Percentiles rank a stretch among this genome's conserved stretches.
Evolutionary conservation across 257 asterid genomes (phyloP).

Genomic region (Solanum etuberosum): DNA sequence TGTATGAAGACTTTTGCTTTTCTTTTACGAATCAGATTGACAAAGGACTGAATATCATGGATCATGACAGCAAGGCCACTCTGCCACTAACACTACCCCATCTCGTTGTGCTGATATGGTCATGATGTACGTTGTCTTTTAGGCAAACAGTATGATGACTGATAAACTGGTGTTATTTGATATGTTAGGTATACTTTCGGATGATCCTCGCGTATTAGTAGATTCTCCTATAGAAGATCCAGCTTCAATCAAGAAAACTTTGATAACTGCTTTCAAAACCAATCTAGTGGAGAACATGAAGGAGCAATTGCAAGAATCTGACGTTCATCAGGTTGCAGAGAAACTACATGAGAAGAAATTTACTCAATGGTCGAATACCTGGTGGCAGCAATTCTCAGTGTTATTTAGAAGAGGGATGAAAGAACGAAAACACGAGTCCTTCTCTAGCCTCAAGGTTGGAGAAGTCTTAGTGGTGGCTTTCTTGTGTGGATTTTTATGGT

Average conservation of each 20-base stretch:
- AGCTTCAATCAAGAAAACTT: conserved; percentile 27
- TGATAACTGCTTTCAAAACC: conserved; percentile 32
- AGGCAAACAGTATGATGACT: background rate
- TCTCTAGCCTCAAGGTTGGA: conserved; percentile 41
- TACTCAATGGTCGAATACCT: conserved; percentile 44
- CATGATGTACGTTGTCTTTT: background rate
- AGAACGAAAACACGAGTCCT: conserved; percentile 62
- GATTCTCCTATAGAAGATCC: conserved; percentile 35
- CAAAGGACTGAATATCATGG: background rate
- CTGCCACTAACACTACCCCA: background rate
- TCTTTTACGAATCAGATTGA: background rate
- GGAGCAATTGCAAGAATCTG: conserved; percentile 13
- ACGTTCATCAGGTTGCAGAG: background rate
- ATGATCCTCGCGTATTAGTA: background rate
- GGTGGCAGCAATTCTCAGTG: conserved; percentile 71
- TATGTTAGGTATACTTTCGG: conserved; percentile 29
- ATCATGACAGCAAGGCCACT: background rate
- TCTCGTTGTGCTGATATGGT: background rate
- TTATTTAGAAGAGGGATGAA: conserved; percentile 57
- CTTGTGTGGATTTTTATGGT: conserved; percentile 61
- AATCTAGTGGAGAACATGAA: conserved; percentile 25
- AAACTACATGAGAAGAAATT: conserved; percentile 10
- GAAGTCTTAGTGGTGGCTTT: conserved; percentile 46
- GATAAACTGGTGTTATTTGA: background rate
- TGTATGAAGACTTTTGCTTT: background rate